Base-by-base conservation (phyloP, 1,284 basidiomycete species). In the Ganoderma multipileum region DNA sequence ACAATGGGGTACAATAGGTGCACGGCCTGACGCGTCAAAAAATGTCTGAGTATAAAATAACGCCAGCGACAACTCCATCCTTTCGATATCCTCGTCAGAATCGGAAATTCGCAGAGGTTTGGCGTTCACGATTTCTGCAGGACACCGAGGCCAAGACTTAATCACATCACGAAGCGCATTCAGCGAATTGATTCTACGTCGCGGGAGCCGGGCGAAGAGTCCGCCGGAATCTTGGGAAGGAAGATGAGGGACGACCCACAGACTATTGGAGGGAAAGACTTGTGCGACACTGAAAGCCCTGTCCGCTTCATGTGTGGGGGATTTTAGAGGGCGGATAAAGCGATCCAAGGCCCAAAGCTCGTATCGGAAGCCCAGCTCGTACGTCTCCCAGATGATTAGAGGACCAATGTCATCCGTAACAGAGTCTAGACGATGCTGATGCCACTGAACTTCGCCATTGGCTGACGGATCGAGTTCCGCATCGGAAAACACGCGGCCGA, bases 291-390 rank as follows among this genome's bases (percentile, higher is more conserved):
- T n/a, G n/a, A 30, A 5, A 54, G 50, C 4, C 3, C 26, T 30
- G 16, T 3, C 26, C 50, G 9, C 3, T 30, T 14, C 4, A 11
- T 5, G 26, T 28, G 50, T 12, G 2, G 12, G 26, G 5, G 50
- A 28, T n/a, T n/a, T n/a, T n/a, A n/a, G n/a, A n/a, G n/a, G n/a
- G n/a, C 50, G 23, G 11, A 54, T 26, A 12, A 16, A 11, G 16
- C 60, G 63, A 41, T 69, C 68, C 3, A 68, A 26, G 12, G 65
- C 64, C 14, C 60, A 47, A 2, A 72, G 63, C 33, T 72, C 71
- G 33, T 67, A 57, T 9, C 68, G 68, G 38, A 72, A 72, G 0
- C 71, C 68, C 2, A 72, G 62, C 39, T 72, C 68, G 38, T 23
- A 59, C 1, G 65, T 18, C 28, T 72, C 71, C 71, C 71, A 72